These are phyloP conservation scores for Mychonastes homosphaera DNA, from an alignment of 139 green algal genomes.

Conservation along the genomic window DNA sequence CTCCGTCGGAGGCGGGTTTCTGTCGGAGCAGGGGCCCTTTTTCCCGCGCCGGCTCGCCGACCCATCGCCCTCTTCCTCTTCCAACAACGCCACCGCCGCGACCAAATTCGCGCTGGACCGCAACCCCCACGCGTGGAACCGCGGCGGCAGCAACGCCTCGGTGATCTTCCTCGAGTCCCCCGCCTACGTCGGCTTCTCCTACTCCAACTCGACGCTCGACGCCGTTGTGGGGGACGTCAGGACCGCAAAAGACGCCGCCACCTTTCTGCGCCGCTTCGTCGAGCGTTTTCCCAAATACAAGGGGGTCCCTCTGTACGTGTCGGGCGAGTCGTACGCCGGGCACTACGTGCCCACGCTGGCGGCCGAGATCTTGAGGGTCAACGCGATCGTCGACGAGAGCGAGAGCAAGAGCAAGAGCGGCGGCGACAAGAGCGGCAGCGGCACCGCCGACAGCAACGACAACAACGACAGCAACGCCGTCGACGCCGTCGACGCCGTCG, in stretches of 20 bases:
- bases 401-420: background rate
- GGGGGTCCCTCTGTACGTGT: conserved; percentile 41
- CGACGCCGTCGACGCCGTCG: background rate
- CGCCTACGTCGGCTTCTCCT: conserved; percentile 75
- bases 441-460: background rate
- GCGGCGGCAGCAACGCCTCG: conserved; percentile 35
- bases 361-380: conserved; percentile 38
- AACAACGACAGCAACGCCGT: conserved; percentile 3
- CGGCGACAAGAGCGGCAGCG: background rate
- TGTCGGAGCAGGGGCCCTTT: conserved; percentile 75
- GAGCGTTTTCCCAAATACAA: conserved; percentile 51
- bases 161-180: conserved; percentile 73
- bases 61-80: conserved; percentile 19
- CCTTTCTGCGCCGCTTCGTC: conserved; percentile 58
- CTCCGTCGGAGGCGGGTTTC: conserved; percentile 65
- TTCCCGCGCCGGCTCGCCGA: conserved; percentile 36
- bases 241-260: conserved; percentile 47
- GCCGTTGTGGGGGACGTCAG: conserved; percentile 35
- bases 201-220: conserved; percentile 60
- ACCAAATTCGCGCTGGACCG: conserved; percentile 15
- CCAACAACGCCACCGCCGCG: background rate
- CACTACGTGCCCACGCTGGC: conserved; percentile 70
- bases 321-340: conserved; percentile 33
- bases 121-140: conserved; percentile 68
- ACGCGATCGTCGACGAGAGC: conserved; percentile 9